These are phyloP conservation scores for Metarhizium robertsii DNA, from an alignment of 2,329 filamentous ascomycete species.

Conservation along the genomic window DNA sequence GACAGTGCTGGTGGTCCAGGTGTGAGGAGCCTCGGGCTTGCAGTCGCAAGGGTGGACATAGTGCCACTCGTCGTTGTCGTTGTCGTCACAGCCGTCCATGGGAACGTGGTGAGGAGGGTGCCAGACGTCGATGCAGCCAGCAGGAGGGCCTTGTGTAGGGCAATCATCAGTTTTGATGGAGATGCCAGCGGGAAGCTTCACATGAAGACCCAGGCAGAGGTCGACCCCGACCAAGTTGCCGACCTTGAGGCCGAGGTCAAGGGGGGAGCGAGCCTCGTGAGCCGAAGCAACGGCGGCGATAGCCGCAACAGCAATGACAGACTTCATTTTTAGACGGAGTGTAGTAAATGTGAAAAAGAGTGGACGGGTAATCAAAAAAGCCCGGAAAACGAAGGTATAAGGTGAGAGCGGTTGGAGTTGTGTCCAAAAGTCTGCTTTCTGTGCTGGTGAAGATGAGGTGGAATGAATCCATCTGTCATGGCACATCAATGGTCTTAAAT, in stretches of 20 bases:
- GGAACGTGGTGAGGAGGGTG: slow-evolving; percentile 27
- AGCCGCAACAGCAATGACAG: slow-evolving; percentile 12
- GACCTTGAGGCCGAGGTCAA: slow-evolving; percentile 3
- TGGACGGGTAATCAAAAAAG: slow-evolving; percentile 11
- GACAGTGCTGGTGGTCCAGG: slow-evolving; percentile 33
- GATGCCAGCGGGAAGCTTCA: slow-evolving; percentile 10
- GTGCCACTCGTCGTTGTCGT: slow-evolving; percentile 23
- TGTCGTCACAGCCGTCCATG: slow-evolving; percentile 27
- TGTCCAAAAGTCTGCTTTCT: slow-evolving; percentile 4
- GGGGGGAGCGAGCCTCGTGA: slow-evolving; percentile 10
- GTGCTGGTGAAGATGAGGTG: slow-evolving; percentile 6
- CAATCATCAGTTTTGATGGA: slow-evolving; percentile 10
- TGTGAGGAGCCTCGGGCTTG: slow-evolving; percentile 14
- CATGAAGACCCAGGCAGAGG: slow-evolving; percentile 10
- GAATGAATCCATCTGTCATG: slow-evolving; percentile 2
- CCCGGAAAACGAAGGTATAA: slow-evolving; percentile 11
- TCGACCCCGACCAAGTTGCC: slow-evolving; percentile 4
- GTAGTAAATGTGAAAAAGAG: slow-evolving; percentile 8
- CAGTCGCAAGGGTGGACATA: slow-evolving; percentile 23
- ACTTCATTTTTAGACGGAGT: slow-evolving; percentile 14
- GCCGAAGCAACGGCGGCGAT: slow-evolving; percentile 9
- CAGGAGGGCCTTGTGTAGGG: slow-evolving; percentile 14
- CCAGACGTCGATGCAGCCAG: slow-evolving; percentile 21
- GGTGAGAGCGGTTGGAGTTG: slow-evolving; percentile 4
- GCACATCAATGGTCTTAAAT: slow-evolving; percentile 12